phyloP scores from a whole-genome alignment of 306 rosid genomes.

The Amphicarpaea edgeworthii region DNA sequence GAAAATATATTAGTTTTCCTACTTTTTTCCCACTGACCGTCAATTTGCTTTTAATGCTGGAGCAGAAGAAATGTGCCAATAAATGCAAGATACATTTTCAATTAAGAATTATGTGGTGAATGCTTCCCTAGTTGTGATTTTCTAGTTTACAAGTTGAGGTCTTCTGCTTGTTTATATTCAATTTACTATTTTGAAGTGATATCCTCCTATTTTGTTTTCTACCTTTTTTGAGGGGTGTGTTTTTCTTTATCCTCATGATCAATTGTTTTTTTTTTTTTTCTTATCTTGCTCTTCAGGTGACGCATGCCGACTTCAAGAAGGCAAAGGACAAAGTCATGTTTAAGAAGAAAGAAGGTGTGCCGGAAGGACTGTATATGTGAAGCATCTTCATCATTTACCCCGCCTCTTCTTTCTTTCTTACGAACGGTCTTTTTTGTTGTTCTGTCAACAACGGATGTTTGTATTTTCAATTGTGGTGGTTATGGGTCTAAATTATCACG shows the following conservation, averaged over 20 bases:
- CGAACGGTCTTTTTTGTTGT: conserved; percentile 5
- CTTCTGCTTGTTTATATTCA: conserved; percentile 15
- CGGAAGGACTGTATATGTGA: conserved; percentile 98
- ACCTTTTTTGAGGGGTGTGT: neutral
- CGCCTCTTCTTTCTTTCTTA: neutral
- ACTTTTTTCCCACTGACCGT: neutral
- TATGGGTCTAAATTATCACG: conserved; percentile 10
- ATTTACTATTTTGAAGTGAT: conserved; percentile 14
- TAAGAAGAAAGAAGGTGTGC: conserved; percentile 99
- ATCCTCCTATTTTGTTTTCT: neutral
- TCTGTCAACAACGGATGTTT: conserved; percentile 27
- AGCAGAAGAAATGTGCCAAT: neutral
- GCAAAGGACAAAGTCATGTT: conserved; percentile 99
- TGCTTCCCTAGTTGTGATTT: neutral
- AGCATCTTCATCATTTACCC: conserved; percentile 21
- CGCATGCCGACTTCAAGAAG: conserved; percentile 90
- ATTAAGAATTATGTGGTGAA: conserved; percentile 1
- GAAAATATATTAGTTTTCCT: neutral
- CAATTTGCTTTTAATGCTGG: conserved; percentile 1
- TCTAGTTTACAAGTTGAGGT: neutral
- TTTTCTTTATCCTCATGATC: neutral
- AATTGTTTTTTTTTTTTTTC: neutral
- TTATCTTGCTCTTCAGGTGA: conserved; percentile 68
- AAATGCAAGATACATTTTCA: neutral
- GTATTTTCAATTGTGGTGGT: conserved; percentile 31